Base-by-base conservation (phyloP, 225 moss, liverwort and hornwort species). In the Takakia lepidozioides region DNA sequence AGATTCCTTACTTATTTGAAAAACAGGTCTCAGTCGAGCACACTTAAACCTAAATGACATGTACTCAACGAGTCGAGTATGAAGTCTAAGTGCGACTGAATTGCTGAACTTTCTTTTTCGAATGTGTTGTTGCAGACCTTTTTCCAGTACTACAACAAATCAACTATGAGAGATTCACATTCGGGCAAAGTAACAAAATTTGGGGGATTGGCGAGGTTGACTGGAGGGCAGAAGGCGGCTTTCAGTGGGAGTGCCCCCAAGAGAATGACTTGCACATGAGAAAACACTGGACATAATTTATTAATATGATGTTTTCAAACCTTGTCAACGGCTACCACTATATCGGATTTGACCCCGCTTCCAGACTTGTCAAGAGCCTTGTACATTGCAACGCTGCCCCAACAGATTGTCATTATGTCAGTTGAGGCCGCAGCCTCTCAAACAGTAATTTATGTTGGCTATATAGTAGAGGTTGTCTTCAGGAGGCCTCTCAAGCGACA, bases 281-380 rank as follows among this genome's bases (percentile, higher is more conserved):
- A 20, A 21, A 17, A 45, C 17, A 24, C 17, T 21, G 22, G 45
- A 6, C n/a, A n/a, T n/a, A n/a, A n/a, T n/a, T n/a, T n/a, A n/a
- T n/a, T n/a, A n/a, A n/a, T n/a, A n/a, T n/a, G n/a, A n/a, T n/a
- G n/a, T n/a, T n/a, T n/a, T n/a, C n/a, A 10, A 36, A 72, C 78
- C 73, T 78, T 58, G 38, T 78, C 73, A 46, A 78, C 69, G 25
- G 65, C 78, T 37, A 48, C 61, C 10, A 78, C 63, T 44, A 78
- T 78, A 34, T 78, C 78, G 10, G 78, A 55, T 23, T 68, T 65
- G 42, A 15, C 44, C 14, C 78, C 78, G 17, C 48, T 51, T 43
- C 78, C 78, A 15, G 49, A 17, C 24, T 43, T 27, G 5, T 78
- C 37, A 62, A 78, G 42, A 3, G 69, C 73, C 69, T 78, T 78